Evolutionary conservation across 2,329 filamentous ascomycete species (phyloP).

Genomic region (Rhytidhysteron rufulum): DNA sequence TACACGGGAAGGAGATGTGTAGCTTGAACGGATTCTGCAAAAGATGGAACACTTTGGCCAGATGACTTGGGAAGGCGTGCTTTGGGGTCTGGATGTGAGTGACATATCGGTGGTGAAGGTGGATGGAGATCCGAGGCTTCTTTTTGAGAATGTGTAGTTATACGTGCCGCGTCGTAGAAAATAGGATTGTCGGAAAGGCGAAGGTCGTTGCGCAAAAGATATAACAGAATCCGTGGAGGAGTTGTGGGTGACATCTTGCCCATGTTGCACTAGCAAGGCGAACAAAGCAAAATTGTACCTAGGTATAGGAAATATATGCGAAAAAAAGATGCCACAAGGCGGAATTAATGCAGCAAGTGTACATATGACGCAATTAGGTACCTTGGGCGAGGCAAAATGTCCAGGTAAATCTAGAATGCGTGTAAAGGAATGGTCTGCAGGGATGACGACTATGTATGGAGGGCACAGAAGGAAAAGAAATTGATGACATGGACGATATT

Average conservation of each 20-base stretch:
- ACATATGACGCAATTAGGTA: too few relatives aligned
- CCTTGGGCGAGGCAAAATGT: too few relatives aligned
- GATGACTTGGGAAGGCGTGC: not conserved
- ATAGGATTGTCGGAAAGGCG: constrained; percentile 72
- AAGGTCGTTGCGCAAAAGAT: constrained; percentile 68
- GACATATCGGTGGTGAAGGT: constrained; percentile 5
- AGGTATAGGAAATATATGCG: too few relatives aligned
- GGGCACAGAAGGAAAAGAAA: not conserved
- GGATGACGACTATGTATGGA: too few relatives aligned
- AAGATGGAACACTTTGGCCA: not conserved
- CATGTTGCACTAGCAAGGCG: too few relatives aligned
- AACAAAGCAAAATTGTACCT: too few relatives aligned
- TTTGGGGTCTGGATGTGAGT: constrained; percentile 20
- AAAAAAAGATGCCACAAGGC: too few relatives aligned
- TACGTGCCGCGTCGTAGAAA: constrained; percentile 53
- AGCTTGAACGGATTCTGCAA: constrained; percentile 14
- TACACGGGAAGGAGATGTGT: constrained; percentile 71
- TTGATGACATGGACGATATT: constrained; percentile 2
- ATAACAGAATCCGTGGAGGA: constrained; percentile 56
- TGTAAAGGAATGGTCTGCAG: too few relatives aligned
- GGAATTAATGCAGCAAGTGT: too few relatives aligned
- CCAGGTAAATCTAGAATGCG: too few relatives aligned
- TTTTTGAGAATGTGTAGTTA: constrained; percentile 31
- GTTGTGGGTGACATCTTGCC: too few relatives aligned
- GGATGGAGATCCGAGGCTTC: constrained; percentile 7